A percentile compares a stretch with the other conserved stretches of the same genome.
Evolutionary conservation across 108 stramenopile genomes (phyloP).

Genomic region (Seminavis robusta): DNA sequence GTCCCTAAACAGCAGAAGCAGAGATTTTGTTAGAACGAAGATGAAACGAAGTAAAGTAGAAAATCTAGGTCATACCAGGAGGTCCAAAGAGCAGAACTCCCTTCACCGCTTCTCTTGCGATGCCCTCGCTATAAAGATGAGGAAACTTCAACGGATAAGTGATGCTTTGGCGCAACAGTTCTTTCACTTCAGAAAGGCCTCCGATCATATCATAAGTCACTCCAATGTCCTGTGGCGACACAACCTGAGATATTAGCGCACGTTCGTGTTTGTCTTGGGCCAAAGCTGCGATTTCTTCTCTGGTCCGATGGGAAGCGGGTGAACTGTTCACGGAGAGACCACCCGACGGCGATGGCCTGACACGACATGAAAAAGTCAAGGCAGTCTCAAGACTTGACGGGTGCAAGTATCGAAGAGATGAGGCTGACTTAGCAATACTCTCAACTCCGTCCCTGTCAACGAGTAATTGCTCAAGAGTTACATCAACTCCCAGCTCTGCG

Average conservation of each 20-base stretch:
- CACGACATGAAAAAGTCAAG: constrained; percentile 59
- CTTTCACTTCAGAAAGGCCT: constrained; percentile 89
- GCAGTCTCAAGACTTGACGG: constrained; percentile 79
- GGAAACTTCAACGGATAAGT: constrained; percentile 96
- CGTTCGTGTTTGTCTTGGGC: constrained; percentile 92
- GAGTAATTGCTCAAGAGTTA: constrained; percentile 51
- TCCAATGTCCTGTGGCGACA: constrained; percentile 87
- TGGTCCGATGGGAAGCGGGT: constrained; percentile 54
- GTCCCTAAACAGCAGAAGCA: constrained; percentile 26
- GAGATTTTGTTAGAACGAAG: not conserved
- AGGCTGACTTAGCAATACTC: not conserved
- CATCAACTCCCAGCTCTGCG: constrained; percentile 33
- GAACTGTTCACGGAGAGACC: constrained; percentile 52
- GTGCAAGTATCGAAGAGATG: constrained; percentile 51
- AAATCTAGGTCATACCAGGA: constrained; percentile 57
- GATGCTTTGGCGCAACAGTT: constrained; percentile 90
- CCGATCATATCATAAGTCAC: constrained; percentile 97
- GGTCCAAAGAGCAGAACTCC: constrained; percentile 97
- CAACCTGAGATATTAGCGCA: constrained; percentile 80
- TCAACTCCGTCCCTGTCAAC: constrained; percentile 4
- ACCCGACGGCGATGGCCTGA: constrained; percentile 75
- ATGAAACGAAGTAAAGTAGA: constrained; percentile 7
- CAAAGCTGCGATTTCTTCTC: constrained; percentile 76
- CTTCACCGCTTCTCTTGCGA: constrained; percentile 91
- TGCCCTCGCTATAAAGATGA: constrained; percentile 92